Conservation (phyloP, 495 filamentous ascomycete species). For the Penicillium odoratum region DNA sequence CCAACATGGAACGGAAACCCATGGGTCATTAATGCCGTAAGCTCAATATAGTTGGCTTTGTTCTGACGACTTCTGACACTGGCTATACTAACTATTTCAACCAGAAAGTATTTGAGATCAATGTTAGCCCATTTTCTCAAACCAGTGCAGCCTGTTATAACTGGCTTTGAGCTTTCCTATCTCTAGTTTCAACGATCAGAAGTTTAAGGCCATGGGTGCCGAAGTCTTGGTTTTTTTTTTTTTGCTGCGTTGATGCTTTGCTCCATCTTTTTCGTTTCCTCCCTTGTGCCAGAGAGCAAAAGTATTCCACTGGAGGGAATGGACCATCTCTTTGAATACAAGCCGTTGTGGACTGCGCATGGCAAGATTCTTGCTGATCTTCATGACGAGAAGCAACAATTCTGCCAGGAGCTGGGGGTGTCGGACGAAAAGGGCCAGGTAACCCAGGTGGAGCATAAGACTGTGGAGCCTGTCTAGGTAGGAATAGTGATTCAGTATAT, state of each 20-base stretch:
- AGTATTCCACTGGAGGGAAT: constrained; percentile 52
- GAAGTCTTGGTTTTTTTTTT: constrained; percentile 80
- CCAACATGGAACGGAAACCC: constrained; percentile 73
- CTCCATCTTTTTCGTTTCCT: constrained; percentile 64
- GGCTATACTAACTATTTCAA: neutral
- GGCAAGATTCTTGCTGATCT: constrained; percentile 24
- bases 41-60: neutral
- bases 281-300: constrained; percentile 66
- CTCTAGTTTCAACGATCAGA: constrained; percentile 68
- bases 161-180: constrained; percentile 78
- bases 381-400: constrained; percentile 35
- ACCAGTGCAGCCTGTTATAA: constrained; percentile 66
- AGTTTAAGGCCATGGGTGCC: constrained; percentile 67
- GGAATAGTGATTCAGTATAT: too few species aligned
- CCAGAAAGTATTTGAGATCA: constrained; percentile 62
- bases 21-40: constrained; percentile 59
- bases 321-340: constrained; percentile 55
- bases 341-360: constrained; percentile 56
- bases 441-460: neutral
- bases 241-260: constrained; percentile 69
- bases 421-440: neutral
- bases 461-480: neutral
- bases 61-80: neutral
- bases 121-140: constrained; percentile 63
- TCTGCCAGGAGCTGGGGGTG: constrained; percentile 35